A percentile compares a stretch with the other conserved stretches of the same genome.
Evolutionary conservation across 1,139 yeast species (phyloP).

Genomic region (Chernovozyma aurita): DNA sequence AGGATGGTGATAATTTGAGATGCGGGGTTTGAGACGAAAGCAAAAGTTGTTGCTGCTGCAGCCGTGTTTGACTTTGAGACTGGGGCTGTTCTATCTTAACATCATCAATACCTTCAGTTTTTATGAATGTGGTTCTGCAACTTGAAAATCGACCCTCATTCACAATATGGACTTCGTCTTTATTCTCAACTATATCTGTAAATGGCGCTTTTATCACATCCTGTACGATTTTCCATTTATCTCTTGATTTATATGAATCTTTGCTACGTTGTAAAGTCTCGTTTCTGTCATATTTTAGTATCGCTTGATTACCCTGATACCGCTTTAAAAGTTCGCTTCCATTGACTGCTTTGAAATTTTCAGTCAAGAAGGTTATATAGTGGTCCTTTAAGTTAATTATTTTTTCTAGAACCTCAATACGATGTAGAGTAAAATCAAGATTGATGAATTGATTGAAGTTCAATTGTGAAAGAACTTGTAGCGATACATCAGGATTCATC

Average conservation of each 20-base stretch:
- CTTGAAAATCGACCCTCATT: no score
- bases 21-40: no score
- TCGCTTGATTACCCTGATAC: conserved; percentile 11
- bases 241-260: conserved; percentile 10
- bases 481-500: conserved; percentile 8
- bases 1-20: no score
- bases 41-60: no score
- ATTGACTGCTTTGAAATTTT: conserved; percentile 34
- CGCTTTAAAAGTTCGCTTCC: conserved; percentile 31
- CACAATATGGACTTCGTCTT: no score
- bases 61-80: no score
- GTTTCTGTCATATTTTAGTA: background rate
- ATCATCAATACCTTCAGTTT: no score
- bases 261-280: conserved; percentile 6
- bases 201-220: conserved; percentile 6
- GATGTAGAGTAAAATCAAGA: conserved; percentile 17
- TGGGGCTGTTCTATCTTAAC: no score
- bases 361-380: conserved; percentile 29
- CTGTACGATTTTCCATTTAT: background rate
- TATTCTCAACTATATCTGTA: no score
- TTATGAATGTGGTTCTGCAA: no score
- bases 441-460: conserved; percentile 22
- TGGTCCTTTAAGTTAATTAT: conserved; percentile 28
- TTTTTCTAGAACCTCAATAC: conserved; percentile 19
- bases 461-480: conserved; percentile 18